phyloP scores from a whole-genome alignment of 345 rosid species.

The Populus alba region DNA sequence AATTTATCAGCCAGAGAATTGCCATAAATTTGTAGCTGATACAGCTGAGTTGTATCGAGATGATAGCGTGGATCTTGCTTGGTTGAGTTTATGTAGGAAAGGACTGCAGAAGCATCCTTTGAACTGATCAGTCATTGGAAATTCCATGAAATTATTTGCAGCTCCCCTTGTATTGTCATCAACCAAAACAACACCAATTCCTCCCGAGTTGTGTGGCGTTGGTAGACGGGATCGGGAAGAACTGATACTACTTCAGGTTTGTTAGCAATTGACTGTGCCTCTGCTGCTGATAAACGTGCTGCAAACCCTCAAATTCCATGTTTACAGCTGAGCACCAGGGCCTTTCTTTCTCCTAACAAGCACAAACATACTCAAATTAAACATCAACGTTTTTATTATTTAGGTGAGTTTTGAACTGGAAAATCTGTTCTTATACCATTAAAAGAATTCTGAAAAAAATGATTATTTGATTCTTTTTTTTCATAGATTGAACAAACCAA shows the following conservation, averaged over 20 bases:
- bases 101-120: conserved; percentile 47
- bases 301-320: conserved; percentile 80
- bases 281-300: conserved; percentile 65
- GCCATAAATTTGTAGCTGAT: neutral
- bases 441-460: no score
- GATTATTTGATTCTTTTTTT: no score
- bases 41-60: neutral
- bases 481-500: no score
- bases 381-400: no score
- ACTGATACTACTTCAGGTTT: conserved; percentile 68
- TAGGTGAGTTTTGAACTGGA: no score
- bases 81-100: conserved; percentile 62
- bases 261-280: conserved; percentile 50
- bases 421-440: no score
- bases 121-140: conserved; percentile 48
- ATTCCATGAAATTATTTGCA: conserved; percentile 42
- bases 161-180: conserved; percentile 43
- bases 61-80: conserved; percentile 28
- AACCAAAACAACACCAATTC: conserved; percentile 50
- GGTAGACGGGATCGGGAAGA: conserved; percentile 55
- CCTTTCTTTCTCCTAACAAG: conserved; percentile 40
- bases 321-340: conserved; percentile 45
- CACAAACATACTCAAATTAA: neutral
- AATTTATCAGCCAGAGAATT: neutral
- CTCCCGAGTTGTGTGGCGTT: conserved; percentile 87